A percentile compares a stretch with the other conserved stretches of the same genome.
phyloP scores from a whole-genome alignment of 192 early-diverging fungal species.

The Backusella australiensis region DNA sequence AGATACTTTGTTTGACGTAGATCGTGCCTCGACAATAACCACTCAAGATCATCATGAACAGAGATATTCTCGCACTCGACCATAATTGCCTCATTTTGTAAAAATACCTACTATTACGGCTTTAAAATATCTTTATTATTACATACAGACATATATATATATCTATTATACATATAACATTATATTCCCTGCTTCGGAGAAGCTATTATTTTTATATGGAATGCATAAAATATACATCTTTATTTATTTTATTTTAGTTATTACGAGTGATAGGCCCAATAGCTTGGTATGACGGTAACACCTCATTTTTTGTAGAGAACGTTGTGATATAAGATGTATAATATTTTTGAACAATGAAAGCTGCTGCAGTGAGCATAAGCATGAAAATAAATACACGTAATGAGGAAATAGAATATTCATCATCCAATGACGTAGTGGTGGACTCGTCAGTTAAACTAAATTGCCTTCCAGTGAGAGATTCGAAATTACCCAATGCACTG shows the following conservation, averaged over 20 bases:
- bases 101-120: neutral
- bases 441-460: neutral
- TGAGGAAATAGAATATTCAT: neutral
- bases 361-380: neutral
- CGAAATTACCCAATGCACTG: neutral
- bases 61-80: neutral
- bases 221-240: neutral
- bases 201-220: neutral
- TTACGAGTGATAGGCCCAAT: neutral
- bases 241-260: constrained; percentile 7
- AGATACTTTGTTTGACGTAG: neutral
- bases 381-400: neutral
- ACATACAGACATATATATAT: neutral
- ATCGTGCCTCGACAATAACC: neutral
- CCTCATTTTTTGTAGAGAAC: neutral
- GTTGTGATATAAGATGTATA: neutral
- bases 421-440: neutral
- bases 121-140: neutral
- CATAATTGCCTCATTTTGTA: neutral
- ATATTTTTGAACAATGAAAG: neutral
- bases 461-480: neutral
- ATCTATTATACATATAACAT: neutral
- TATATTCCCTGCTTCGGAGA: neutral
- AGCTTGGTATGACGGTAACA: neutral
- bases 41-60: neutral